Conservation (phyloP, 306 rosid genomes). For the Pterocarpus santalinus region DNA sequence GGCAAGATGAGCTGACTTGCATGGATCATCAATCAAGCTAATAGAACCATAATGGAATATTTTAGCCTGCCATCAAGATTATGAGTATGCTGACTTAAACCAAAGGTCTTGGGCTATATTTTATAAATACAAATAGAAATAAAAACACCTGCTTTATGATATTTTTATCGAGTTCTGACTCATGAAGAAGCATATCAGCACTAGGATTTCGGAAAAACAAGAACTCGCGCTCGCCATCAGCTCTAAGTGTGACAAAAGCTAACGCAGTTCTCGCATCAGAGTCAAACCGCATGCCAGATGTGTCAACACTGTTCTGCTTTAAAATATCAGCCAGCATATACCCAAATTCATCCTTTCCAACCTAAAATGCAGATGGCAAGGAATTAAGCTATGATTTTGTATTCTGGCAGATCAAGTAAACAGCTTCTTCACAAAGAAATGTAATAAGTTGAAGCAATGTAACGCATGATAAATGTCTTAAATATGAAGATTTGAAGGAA, state of each 20-base stretch:
- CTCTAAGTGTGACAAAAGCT: conserved; percentile 90
- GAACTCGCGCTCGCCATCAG: conserved; percentile 96
- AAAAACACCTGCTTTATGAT: conserved; percentile 69
- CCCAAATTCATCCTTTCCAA: conserved; percentile 94
- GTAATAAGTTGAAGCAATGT: background rate
- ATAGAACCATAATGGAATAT: conserved; percentile 93
- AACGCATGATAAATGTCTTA: conserved; percentile 7
- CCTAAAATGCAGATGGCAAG: conserved; percentile 56
- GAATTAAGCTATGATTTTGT: conserved; percentile 3
- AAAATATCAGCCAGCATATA: conserved; percentile 78
- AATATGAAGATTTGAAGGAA: background rate
- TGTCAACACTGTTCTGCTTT: conserved; percentile 72
- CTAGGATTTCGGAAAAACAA: conserved; percentile 95
- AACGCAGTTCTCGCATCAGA: conserved; percentile 84
- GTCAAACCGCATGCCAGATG: conserved; percentile 84
- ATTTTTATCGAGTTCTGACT: conserved; percentile 75
- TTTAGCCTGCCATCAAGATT: conserved; percentile 66
- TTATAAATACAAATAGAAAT: background rate
- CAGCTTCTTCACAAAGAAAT: background rate
- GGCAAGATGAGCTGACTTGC: conserved; percentile 84
- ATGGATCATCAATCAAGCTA: conserved; percentile 90
- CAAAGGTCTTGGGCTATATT: conserved; percentile 10
- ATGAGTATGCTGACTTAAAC: conserved; percentile 17
- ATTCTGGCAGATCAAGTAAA: conserved; percentile 7
- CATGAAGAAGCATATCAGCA: conserved; percentile 93